phyloP scores from a whole-genome alignment of 1,284 basidiomycete genomes.

The Sanghuangporus weigelae region DNA sequence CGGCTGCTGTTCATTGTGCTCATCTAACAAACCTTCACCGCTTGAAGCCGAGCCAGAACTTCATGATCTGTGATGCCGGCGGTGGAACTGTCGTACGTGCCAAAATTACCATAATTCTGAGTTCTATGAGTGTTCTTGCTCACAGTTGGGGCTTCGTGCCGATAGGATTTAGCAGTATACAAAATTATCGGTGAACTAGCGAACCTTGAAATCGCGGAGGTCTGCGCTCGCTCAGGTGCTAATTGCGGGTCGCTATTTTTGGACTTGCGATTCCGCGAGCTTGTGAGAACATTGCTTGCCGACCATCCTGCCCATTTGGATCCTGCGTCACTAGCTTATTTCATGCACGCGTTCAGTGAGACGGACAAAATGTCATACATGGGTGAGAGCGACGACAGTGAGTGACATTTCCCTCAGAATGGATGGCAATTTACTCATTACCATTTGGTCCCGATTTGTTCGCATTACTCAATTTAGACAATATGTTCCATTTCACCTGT shows the following conservation, averaged over 20 bases:
- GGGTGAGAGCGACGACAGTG: conserved; percentile 70
- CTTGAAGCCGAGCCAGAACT: conserved; percentile 70
- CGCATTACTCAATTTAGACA: conserved; percentile 39
- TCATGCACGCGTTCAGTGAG: conserved; percentile 81
- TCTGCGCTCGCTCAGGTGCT: conserved; percentile 75
- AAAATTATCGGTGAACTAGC: conserved; percentile 73
- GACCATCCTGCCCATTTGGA: conserved; percentile 80
- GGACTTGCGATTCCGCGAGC: conserved; percentile 74
- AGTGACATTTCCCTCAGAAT: conserved; percentile 19
- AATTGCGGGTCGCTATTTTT: conserved; percentile 81
- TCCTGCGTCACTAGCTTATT: conserved; percentile 69
- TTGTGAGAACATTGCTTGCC: conserved; percentile 62
- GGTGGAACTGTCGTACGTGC: conserved; percentile 66
- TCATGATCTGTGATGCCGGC: conserved; percentile 78
- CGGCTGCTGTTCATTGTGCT: conserved; percentile 80
- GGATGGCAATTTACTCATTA: not conserved
- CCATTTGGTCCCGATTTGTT: conserved; percentile 1
- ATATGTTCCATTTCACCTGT: conserved; percentile 78
- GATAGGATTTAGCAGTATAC: conserved; percentile 66
- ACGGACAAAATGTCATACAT: conserved; percentile 75
- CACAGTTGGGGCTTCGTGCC: conserved; percentile 1
- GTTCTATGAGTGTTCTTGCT: not conserved
- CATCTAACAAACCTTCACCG: conserved; percentile 72
- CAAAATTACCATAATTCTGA: conserved; percentile 20
- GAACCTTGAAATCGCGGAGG: conserved; percentile 78